A percentile compares a stretch with the other conserved stretches of the same genome.
Conservation (phyloP, 495 filamentous ascomycete genomes). For the Delitschia confertaspora region DNA sequence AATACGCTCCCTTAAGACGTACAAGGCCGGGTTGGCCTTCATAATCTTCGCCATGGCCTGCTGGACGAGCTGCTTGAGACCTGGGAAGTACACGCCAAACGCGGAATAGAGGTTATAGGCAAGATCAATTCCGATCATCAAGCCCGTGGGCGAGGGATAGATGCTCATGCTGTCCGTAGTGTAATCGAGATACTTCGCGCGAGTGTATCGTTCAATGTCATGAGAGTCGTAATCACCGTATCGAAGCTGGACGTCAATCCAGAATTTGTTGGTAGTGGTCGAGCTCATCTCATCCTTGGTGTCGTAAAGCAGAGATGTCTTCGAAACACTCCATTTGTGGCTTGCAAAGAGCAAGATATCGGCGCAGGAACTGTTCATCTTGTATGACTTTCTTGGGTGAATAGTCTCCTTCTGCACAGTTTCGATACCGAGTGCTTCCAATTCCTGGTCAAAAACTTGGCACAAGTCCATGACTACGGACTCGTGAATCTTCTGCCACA, state of each 20-base stretch:
- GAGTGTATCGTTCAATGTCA: constrained; percentile 95
- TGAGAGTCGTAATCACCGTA: constrained; percentile 99
- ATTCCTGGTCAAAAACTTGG: constrained; percentile 97
- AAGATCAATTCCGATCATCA: constrained; percentile 98
- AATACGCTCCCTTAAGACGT: constrained; percentile 95
- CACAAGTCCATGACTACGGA: constrained; percentile 98
- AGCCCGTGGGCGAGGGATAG: constrained; percentile 92
- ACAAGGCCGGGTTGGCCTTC: constrained; percentile 97
- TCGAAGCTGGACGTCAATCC: constrained; percentile 95
- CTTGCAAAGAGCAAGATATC: constrained; percentile 97
- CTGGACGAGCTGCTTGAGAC: constrained; percentile 90
- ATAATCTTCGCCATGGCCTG: constrained; percentile 99
- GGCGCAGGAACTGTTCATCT: constrained; percentile 99
- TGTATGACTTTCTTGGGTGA: constrained; percentile 98
- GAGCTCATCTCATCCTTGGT: constrained; percentile 94
- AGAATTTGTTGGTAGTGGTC: constrained; percentile 98
- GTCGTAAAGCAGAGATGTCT: constrained; percentile 86
- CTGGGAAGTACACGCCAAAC: constrained; percentile 98
- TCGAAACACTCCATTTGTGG: constrained; percentile 97
- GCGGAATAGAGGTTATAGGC: constrained; percentile 98
- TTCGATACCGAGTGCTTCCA: constrained; percentile 93
- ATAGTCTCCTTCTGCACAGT: constrained; percentile 99
- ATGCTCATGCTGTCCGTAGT: constrained; percentile 99
- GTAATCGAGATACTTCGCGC: constrained; percentile 98
- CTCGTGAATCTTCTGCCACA: constrained; percentile 99